Evolutionary conservation across 2,329 filamentous ascomycete genomes (phyloP), one percentile per base, ranked within the genome.

Genomic region (Epichloe typhina): DNA sequence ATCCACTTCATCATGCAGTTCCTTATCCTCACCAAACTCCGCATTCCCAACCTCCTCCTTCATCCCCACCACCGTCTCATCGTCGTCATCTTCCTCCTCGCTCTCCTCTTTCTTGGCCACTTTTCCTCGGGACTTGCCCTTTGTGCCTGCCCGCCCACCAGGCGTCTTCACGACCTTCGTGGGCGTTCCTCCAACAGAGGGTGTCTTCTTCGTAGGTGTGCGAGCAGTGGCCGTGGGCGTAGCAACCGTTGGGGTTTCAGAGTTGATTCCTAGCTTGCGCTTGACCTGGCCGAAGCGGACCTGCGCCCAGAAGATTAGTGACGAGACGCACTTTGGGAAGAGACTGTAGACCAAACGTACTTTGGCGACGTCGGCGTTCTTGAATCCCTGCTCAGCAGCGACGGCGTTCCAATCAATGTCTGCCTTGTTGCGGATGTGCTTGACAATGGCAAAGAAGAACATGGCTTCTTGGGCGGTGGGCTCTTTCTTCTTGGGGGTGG

Each of bases 221-320:
- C 55, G 56, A 39, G 40, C 12, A 3, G 49, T 11, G 9, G 53
- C 40, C 13, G 53, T 50, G 2, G 55, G 53, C 5, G 49, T 40
- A 11, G 41, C 33, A 6, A 17, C 35, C 5, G n/a, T 12, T 12
- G 54, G 40, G 2, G 55, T 44, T 5, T 65, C 63, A 52, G 59
- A 60, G 38, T 58, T 58, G 40, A 73, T 64, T 3, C 68, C 68
- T 0, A 72, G 62, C 61, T 75, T 74, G 44, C 65, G 63, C 60
- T 72, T 76, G 53, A 77, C 69, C 53, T 77, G 73, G 3, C 71
- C 67, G 51, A 72, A 78, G 44, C 75, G 72, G 39, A 69, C 67
- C 66, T 72, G 38, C 33, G 36, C 8, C 9, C 5, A 33, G 35
- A 19, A 21, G 4, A 4, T 8, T 21, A 39, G 44, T 37, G 5